Evolutionary conservation across 768 basidiomycete species (phyloP).

Genomic region (Pleurotus salmoneostramineus): DNA sequence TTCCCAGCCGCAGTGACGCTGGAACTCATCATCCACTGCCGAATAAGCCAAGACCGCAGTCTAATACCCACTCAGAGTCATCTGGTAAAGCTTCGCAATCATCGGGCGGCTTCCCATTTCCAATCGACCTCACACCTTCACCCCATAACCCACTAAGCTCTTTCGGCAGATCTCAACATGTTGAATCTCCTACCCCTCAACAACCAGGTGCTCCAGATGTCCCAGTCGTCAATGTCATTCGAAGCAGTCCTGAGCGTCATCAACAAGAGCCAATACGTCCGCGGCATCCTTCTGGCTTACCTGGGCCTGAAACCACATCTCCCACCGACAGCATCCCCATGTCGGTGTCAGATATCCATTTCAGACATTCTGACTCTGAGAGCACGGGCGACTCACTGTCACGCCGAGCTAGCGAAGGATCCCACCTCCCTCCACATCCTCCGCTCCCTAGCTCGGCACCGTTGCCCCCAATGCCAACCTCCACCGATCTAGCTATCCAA

Average conservation of each 20-base stretch:
- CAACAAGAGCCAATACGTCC: constrained; percentile 19
- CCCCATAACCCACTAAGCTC: constrained; percentile 26
- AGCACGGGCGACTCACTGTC: constrained; percentile 18
- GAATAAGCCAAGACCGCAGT: constrained; percentile 1
- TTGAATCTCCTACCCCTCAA: constrained; percentile 11
- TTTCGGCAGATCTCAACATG: constrained; percentile 13
- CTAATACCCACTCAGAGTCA: constrained; percentile 11
- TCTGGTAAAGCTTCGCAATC: constrained; percentile 16
- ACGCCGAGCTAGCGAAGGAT: constrained; percentile 26
- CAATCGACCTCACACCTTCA: constrained; percentile 41
- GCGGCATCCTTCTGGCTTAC: constrained; percentile 25
- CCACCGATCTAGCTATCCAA: constrained; percentile 18
- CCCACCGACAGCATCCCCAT: constrained; percentile 56
- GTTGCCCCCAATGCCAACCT: constrained; percentile 11
- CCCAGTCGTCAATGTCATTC: constrained; percentile 4
- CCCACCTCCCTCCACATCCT: constrained; percentile 38
- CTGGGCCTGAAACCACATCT: constrained; percentile 31
- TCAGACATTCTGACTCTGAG: constrained; percentile 38
- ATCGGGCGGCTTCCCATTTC: constrained; percentile 38
- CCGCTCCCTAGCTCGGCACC: constrained; percentile 24
- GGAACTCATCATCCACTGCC: neutral
- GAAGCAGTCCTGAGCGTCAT: constrained; percentile 12
- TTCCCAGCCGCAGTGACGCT: neutral
- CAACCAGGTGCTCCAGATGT: neutral
- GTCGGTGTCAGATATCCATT: constrained; percentile 51